Percentiles rank a stretch among this genome's conserved stretches.
phyloP scores from a whole-genome alignment of 2,329 filamentous ascomycete species.

The Metarhizium rileyi region DNA sequence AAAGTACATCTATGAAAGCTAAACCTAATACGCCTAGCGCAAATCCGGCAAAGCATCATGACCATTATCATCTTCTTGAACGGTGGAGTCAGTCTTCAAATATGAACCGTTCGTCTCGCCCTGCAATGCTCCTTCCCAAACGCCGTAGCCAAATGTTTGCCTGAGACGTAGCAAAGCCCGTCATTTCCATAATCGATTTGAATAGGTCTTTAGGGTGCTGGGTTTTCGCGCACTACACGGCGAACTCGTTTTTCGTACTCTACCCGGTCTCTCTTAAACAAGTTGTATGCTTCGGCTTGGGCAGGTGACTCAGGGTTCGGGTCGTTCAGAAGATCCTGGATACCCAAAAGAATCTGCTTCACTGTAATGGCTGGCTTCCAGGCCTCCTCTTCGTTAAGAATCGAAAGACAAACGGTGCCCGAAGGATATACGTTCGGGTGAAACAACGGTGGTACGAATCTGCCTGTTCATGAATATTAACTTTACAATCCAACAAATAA shows the following conservation, averaged over 20 bases:
- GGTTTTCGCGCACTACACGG: conserved; percentile 82
- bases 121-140: conserved; percentile 19
- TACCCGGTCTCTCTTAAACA: conserved; percentile 80
- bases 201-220: conserved; percentile 47
- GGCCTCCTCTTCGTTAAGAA: conserved; percentile 94
- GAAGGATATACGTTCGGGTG: conserved; percentile 98
- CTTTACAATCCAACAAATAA: background rate
- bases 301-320: conserved; percentile 95
- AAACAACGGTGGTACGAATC: conserved; percentile 92
- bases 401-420: conserved; percentile 92
- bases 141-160: conserved; percentile 18
- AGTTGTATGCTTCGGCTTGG: conserved; percentile 93
- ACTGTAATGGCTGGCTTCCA: conserved; percentile 99
- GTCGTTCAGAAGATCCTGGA: conserved; percentile 91
- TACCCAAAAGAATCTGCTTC: conserved; percentile 92
- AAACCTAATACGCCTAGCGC: conserved; percentile 5
- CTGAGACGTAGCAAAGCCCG: conserved; percentile 1
- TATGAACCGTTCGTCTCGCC: conserved; percentile 8
- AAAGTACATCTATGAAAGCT: conserved; percentile 1
- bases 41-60: conserved; percentile 13
- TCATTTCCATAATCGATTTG: conserved; percentile 7
- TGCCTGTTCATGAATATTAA: conserved; percentile 50
- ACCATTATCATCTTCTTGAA: background rate
- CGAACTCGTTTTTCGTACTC: conserved; percentile 87
- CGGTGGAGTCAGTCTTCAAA: background rate